These are phyloP conservation scores for Pichia sp. DNA, from an alignment of 1,139 yeast species.

Conservation along the genomic window DNA sequence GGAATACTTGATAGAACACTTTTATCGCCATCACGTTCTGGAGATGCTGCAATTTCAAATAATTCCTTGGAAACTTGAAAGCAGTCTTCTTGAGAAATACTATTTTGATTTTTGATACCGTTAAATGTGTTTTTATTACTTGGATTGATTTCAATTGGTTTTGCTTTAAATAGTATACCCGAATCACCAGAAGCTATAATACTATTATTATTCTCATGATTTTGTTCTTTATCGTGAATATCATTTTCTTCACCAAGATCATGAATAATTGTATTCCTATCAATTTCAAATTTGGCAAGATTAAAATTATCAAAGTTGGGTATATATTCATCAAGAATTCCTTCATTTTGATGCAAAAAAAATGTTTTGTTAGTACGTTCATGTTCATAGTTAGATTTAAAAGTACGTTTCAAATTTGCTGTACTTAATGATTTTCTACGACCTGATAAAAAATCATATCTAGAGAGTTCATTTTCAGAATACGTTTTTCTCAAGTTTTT, in stretches of 20 bases:
- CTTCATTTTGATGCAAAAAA: slow-evolving; percentile 25
- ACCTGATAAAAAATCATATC: slow-evolving; percentile 36
- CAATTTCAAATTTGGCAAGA: slow-evolving; percentile 32
- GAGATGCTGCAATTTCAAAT: slow-evolving; percentile 24
- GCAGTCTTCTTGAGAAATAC: background rate
- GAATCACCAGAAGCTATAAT: background rate
- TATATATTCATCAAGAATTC: slow-evolving; percentile 65
- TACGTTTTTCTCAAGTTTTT: slow-evolving; percentile 38
- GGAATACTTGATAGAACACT: slow-evolving; percentile 35
- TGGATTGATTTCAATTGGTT: slow-evolving; percentile 29
- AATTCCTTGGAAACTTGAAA: slow-evolving; percentile 15
- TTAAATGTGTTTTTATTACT: background rate
- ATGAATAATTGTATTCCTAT: slow-evolving; percentile 11
- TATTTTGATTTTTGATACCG: background rate
- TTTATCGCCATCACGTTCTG: slow-evolving; percentile 26
- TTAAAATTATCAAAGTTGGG: slow-evolving; percentile 53
- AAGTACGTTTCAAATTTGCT: background rate
- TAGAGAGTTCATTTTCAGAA: slow-evolving; percentile 50
- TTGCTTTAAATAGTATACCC: slow-evolving; percentile 33
- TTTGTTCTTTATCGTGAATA: background rate
- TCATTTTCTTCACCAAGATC: slow-evolving; percentile 3
- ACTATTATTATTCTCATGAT: background rate
- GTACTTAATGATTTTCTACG: slow-evolving; percentile 13
- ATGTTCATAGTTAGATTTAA: slow-evolving; percentile 1
- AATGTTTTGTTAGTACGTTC: background rate